These are phyloP conservation scores for Lentinula lateritia DNA, from an alignment of 768 basidiomycete genomes.

Conservation along the genomic window DNA sequence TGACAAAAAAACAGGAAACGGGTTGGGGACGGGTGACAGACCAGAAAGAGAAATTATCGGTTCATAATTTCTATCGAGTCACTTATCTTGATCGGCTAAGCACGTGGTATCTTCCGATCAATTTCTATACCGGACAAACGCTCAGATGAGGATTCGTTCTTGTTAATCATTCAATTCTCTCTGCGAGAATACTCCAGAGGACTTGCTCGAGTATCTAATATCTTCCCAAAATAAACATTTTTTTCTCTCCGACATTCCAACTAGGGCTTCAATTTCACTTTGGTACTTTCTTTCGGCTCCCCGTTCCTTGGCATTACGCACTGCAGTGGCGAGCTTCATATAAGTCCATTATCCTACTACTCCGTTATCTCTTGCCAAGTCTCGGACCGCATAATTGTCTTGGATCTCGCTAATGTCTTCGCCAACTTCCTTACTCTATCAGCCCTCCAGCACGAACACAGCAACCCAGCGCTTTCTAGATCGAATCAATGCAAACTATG, in stretches of 20 bases:
- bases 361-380: not conserved
- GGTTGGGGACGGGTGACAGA: not conserved
- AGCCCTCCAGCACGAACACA: slow-evolving; percentile 36
- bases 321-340: not conserved
- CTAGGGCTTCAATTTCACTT: not conserved
- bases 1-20: not conserved
- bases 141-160: not conserved
- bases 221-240: not conserved
- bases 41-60: not conserved
- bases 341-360: not conserved
- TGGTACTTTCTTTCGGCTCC: not conserved
- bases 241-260: not conserved
- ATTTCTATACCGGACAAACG: not conserved
- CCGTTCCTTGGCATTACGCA: slow-evolving; percentile 1
- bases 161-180: not conserved
- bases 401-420: not conserved
- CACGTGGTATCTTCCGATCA: not conserved
- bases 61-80: not conserved
- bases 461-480: slow-evolving; percentile 43
- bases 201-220: not conserved
- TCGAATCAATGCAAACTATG: slow-evolving; percentile 43
- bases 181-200: not conserved
- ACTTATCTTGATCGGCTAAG: not conserved
- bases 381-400: not conserved
- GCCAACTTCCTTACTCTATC: slow-evolving; percentile 31